Conservation (phyloP, 202 grass and related monocot genomes). For the Setaria viridis region DNA sequence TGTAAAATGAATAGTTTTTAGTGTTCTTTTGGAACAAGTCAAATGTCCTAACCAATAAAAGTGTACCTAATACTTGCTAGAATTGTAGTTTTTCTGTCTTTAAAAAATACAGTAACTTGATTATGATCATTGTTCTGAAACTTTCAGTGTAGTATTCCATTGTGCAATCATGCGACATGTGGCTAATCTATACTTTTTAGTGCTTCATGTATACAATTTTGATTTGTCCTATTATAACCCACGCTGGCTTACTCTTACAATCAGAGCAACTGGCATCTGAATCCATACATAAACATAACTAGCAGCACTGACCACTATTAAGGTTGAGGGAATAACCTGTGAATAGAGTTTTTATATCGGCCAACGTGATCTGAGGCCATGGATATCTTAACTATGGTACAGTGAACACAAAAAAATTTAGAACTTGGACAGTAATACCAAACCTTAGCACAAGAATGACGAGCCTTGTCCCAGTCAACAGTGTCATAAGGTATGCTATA, state of each 20-base stretch:
- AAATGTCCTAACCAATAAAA: not conserved
- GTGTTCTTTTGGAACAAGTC: too few species aligned
- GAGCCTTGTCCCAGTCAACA: conserved; percentile 29
- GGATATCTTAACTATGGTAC: not conserved
- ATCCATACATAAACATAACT: not conserved
- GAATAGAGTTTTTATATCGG: not conserved
- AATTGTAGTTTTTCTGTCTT: not conserved
- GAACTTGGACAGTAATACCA: not conserved
- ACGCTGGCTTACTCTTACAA: not conserved
- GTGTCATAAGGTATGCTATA: conserved; percentile 20
- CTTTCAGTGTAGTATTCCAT: too few species aligned
- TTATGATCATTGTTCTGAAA: too few species aligned
- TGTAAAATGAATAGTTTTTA: not conserved
- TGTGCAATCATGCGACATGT: too few species aligned
- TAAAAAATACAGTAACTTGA: too few species aligned
- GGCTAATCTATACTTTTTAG: too few species aligned
- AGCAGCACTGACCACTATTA: not conserved
- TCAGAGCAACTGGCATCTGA: not conserved
- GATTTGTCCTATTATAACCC: not conserved
- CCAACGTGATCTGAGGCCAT: not conserved
- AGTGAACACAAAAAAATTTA: not conserved
- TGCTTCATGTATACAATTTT: not conserved
- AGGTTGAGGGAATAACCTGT: not conserved
- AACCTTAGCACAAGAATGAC: conserved; percentile 31
- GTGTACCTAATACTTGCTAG: not conserved